Evolutionary conservation across 2,329 filamentous ascomycete genomes (phyloP).

Genomic region (Ophiocordyceps camponoti-floridani): DNA sequence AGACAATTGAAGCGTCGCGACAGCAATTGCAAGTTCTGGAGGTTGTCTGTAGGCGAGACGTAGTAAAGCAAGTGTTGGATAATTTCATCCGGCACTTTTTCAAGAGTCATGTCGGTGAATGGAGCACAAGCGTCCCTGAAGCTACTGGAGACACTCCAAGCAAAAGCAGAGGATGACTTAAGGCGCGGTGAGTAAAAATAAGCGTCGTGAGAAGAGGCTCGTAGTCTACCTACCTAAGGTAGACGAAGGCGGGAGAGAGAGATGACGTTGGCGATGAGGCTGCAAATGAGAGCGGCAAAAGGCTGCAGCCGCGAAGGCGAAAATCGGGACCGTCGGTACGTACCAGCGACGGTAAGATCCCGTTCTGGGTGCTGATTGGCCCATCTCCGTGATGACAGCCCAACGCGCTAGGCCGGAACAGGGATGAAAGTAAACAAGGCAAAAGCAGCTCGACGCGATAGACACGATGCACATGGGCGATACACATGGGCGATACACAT

Average conservation of each 20-base stretch:
- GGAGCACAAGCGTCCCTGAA: neutral
- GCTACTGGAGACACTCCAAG: too few species aligned
- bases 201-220: too few species aligned
- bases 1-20: slow-evolving; percentile 48
- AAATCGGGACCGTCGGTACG: neutral
- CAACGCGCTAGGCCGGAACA: slow-evolving; percentile 14
- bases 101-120: slow-evolving; percentile 16
- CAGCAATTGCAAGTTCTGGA: slow-evolving; percentile 29
- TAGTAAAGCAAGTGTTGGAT: slow-evolving; percentile 60
- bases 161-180: neutral
- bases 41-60: slow-evolving; percentile 34
- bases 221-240: too few species aligned
- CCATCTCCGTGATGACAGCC: neutral
- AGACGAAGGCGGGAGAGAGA: neutral
- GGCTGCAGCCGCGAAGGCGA: neutral
- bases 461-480: neutral
- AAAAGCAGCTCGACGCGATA: neutral
- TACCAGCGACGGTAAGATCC: neutral
- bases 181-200: too few species aligned
- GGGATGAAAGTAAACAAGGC: slow-evolving; percentile 24
- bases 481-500: neutral
- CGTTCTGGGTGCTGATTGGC: neutral
- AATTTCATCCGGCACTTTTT: slow-evolving; percentile 62
- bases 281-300: neutral
- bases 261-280: neutral